Conservation (phyloP, 305 asterid genomes). For the Salvia sclarea region DNA sequence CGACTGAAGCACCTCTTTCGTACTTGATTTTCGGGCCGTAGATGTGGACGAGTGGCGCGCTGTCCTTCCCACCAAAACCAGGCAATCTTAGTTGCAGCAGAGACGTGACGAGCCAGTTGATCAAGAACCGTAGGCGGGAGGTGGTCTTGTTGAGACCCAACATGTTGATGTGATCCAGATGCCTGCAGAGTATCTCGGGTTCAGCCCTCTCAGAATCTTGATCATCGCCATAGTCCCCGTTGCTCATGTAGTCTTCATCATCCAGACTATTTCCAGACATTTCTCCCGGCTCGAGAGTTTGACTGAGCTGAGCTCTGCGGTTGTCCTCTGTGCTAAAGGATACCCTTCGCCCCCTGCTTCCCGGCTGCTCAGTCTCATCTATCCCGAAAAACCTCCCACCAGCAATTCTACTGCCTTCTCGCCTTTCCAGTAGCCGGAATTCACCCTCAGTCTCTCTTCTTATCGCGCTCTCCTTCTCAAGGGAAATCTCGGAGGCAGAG, state of each 20-base stretch:
- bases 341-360: constrained; percentile 78
- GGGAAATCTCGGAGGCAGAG: constrained; percentile 43
- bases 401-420: constrained; percentile 73
- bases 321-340: constrained; percentile 82
- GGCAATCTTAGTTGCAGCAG: constrained; percentile 76
- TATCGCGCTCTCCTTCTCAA: constrained; percentile 90
- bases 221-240: constrained; percentile 72
- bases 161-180: constrained; percentile 90
- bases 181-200: constrained; percentile 70
- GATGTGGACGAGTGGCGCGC: constrained; percentile 67
- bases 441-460: constrained; percentile 99
- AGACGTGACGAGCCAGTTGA: constrained; percentile 93
- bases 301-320: constrained; percentile 46
- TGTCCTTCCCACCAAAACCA: constrained; percentile 46
- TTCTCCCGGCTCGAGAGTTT: constrained; percentile 61
- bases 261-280: constrained; percentile 58
- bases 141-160: constrained; percentile 95
- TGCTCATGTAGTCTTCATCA: constrained; percentile 76
- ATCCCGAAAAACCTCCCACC: constrained; percentile 84
- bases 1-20: constrained; percentile 96
- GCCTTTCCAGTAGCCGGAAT: constrained; percentile 84
- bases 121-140: constrained; percentile 74
- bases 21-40: constrained; percentile 95
- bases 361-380: constrained; percentile 77
- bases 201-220: constrained; percentile 79